Evolutionary conservation across 2,329 filamentous ascomycete species (phyloP).

Genomic region (Keithomyces neogunnii): DNA sequence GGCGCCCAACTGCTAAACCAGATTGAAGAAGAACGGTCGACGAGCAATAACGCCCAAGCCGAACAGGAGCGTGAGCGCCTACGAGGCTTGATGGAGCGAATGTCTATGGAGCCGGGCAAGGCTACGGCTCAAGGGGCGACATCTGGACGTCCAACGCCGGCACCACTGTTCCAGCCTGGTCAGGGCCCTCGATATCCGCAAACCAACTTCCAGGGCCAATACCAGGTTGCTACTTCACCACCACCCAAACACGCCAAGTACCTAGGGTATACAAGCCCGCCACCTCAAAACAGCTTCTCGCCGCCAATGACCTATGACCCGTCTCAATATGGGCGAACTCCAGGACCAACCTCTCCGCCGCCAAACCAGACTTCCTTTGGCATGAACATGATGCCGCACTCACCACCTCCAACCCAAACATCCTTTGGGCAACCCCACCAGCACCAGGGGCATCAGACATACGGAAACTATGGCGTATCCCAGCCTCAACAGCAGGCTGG

Average conservation of each 20-base stretch:
- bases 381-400: slow-evolving; percentile 34
- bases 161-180: slow-evolving; percentile 42
- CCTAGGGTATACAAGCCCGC: slow-evolving; percentile 31
- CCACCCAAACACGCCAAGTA: slow-evolving; percentile 39
- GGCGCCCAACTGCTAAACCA: slow-evolving; percentile 81
- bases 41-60: slow-evolving; percentile 50
- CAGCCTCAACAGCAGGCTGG: slow-evolving; percentile 15
- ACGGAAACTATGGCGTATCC: slow-evolving; percentile 29
- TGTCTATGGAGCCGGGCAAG: slow-evolving; percentile 68
- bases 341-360: slow-evolving; percentile 52
- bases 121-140: slow-evolving; percentile 22
- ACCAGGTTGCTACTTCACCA: slow-evolving; percentile 49
- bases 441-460: slow-evolving; percentile 35
- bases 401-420: slow-evolving; percentile 51
- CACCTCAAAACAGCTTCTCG: slow-evolving; percentile 35
- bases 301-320: slow-evolving; percentile 47
- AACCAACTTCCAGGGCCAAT: slow-evolving; percentile 47
- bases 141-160: slow-evolving; percentile 21
- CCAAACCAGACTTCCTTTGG: slow-evolving; percentile 49
- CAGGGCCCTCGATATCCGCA: slow-evolving; percentile 42
- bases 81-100: slow-evolving; percentile 85
- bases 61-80: slow-evolving; percentile 84
- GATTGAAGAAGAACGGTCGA: slow-evolving; percentile 72
- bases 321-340: slow-evolving; percentile 48
- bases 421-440: slow-evolving; percentile 33